Conservation (phyloP, 2,329 filamentous ascomycete species). For the Rhynchosporium agropyri region DNA sequence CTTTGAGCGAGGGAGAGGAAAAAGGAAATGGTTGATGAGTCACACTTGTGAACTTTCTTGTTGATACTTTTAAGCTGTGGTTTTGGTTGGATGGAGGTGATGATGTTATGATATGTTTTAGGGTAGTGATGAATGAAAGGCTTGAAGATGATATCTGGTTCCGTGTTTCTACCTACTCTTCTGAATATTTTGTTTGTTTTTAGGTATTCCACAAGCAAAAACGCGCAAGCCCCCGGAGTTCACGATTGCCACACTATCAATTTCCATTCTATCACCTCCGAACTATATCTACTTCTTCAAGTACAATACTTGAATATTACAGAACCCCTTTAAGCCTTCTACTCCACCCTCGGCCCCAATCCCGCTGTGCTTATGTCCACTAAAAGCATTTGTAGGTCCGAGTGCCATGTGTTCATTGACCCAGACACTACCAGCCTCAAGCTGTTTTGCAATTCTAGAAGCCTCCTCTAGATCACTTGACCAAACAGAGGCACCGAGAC, state of each 20-base stretch:
- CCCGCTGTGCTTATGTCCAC: constrained; percentile 43
- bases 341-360: constrained; percentile 38
- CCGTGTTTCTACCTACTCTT: too few relatives aligned
- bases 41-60: background rate
- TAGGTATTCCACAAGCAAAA: too few relatives aligned
- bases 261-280: background rate
- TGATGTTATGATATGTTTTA: background rate
- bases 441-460: constrained; percentile 52
- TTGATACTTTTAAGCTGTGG: background rate
- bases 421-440: constrained; percentile 64
- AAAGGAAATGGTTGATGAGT: background rate
- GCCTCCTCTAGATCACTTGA: constrained; percentile 55
- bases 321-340: constrained; percentile 28
- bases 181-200: too few relatives aligned
- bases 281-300: constrained; percentile 26
- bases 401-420: constrained; percentile 57
- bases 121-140: too few relatives aligned
- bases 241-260: too few relatives aligned
- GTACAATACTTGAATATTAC: constrained; percentile 30
- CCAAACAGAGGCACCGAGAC: constrained; percentile 62
- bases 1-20: background rate
- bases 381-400: constrained; percentile 46
- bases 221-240: too few relatives aligned
- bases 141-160: too few relatives aligned
- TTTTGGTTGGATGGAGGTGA: background rate